phyloP scores from a whole-genome alignment of 75 land plant species.

The Selaginella tamariscina region DNA sequence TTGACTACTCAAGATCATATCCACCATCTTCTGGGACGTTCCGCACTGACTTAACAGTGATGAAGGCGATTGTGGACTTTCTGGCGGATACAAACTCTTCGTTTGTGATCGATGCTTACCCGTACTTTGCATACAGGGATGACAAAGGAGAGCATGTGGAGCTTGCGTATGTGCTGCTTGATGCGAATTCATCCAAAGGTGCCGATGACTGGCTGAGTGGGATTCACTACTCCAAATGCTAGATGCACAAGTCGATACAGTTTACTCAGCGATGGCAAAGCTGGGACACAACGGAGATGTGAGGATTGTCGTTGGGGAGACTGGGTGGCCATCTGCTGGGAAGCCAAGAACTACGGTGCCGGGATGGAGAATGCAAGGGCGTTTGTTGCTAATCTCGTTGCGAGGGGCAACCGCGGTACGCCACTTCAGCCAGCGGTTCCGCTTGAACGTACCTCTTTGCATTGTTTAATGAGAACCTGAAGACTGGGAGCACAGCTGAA shows the following conservation, averaged over 20 bases:
- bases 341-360: background rate
- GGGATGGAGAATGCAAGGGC: background rate
- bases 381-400: background rate
- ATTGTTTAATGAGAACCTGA: slow-evolving; percentile 8
- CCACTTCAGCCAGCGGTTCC: background rate
- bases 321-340: slow-evolving; percentile 11
- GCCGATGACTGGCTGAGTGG: background rate
- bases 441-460: slow-evolving; percentile 1
- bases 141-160: background rate
- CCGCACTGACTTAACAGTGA: background rate
- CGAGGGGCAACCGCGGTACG: background rate
- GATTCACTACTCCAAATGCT: background rate
- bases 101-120: slow-evolving; percentile 4
- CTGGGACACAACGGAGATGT: background rate
- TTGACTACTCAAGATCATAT: slow-evolving; percentile 16
- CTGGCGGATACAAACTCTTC: background rate
- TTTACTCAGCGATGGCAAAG: slow-evolving; percentile 2
- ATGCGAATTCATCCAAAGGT: background rate
- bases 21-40: slow-evolving; percentile 2
- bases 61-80: background rate
- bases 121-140: slow-evolving; percentile 12
- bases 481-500: background rate
- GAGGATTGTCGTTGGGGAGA: background rate
- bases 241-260: slow-evolving; percentile 1
- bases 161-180: background rate